Conservation (phyloP, 2,329 filamentous ascomycete genomes). For the Penicillium frequentans region DNA sequence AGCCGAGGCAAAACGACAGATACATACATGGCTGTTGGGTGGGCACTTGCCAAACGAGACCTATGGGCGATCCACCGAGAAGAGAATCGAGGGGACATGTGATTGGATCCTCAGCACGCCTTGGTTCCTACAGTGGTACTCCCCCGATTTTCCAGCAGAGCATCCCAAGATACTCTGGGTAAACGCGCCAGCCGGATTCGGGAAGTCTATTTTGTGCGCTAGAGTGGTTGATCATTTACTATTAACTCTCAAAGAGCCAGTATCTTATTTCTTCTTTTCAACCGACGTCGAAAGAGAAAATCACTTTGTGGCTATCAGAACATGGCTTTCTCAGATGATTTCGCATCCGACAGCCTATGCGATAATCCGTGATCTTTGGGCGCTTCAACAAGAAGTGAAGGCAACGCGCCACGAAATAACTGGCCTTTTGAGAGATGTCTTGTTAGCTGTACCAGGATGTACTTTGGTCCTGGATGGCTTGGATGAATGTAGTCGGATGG, state of each 20-base stretch:
- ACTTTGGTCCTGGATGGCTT: conserved; percentile 4
- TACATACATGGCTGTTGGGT: background rate
- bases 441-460: background rate
- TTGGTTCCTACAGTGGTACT: background rate
- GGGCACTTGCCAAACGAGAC: background rate
- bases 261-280: conserved; percentile 6
- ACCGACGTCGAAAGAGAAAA: conserved; percentile 1
- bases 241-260: background rate
- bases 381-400: background rate
- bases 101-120: background rate
- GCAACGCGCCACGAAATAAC: background rate
- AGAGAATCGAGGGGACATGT: background rate
- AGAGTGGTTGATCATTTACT: background rate
- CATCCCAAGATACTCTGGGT: background rate
- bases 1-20: background rate
- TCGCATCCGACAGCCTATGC: background rate
- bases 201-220: background rate
- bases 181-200: background rate
- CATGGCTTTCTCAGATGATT: conserved; percentile 5
- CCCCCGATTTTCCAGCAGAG: background rate
- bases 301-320: conserved; percentile 1
- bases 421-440: background rate
- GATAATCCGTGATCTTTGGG: background rate
- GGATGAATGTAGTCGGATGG: conserved; percentile 2
- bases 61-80: background rate